phyloP scores from a whole-genome alignment of 2,329 filamentous ascomycete genomes.

The Fusarium sacchari region DNA sequence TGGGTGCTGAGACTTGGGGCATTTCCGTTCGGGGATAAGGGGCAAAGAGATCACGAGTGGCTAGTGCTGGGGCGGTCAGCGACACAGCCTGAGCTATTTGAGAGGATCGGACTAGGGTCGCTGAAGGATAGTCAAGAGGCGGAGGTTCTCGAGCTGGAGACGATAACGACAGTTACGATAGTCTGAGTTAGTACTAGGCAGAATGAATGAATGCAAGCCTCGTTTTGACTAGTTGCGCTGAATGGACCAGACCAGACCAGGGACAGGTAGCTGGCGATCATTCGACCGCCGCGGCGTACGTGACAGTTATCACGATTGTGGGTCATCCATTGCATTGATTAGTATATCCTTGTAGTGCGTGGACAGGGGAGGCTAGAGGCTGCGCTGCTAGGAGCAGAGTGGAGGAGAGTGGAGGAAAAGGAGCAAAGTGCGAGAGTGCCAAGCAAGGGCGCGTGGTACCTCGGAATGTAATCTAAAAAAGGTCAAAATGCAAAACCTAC shows the following conservation, averaged over 20 bases:
- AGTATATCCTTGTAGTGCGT: neutral
- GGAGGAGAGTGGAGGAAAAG: no score
- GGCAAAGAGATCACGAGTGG: slow-evolving; percentile 9
- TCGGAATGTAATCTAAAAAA: no score
- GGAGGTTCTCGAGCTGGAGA: slow-evolving; percentile 1
- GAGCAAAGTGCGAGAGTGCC: neutral
- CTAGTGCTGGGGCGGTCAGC: slow-evolving; percentile 26
- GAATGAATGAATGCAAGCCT: slow-evolving; percentile 1
- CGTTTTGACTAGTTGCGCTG: neutral
- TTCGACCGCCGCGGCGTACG: neutral
- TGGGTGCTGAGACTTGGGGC: slow-evolving; percentile 30
- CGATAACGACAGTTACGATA: slow-evolving; percentile 3
- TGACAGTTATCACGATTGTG: slow-evolving; percentile 7
- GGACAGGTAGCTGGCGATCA: neutral
- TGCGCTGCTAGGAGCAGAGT: no score
- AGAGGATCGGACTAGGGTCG: slow-evolving; percentile 27
- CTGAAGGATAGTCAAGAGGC: neutral
- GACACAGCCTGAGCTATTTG: slow-evolving; percentile 2
- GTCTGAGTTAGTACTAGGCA: slow-evolving; percentile 1
- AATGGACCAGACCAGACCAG: no score
- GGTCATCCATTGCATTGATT: neutral
- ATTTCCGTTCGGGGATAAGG: neutral
- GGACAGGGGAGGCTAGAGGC: neutral
- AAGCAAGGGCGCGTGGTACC: no score
- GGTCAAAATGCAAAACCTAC: no score